These are phyloP conservation scores for Arthrocladium fulminans DNA, from an alignment of 2,329 filamentous ascomycete species.

Conservation along the genomic window DNA sequence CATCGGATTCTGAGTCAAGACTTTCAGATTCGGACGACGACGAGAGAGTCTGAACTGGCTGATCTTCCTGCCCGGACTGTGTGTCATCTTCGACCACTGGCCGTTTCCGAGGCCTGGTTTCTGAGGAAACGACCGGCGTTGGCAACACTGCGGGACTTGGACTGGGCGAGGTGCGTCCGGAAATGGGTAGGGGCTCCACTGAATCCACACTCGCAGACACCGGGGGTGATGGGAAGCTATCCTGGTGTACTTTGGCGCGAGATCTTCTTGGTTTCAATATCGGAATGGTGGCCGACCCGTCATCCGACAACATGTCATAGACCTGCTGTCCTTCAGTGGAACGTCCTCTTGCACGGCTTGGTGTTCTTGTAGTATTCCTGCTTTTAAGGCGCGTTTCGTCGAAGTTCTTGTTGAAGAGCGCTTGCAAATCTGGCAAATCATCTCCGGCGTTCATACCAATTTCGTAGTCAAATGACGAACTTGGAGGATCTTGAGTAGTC, in stretches of 20 bases:
- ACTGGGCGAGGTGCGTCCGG: not conserved
- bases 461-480: not conserved
- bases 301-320: slow-evolving; percentile 1
- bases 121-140: slow-evolving; percentile 6
- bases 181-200: not conserved
- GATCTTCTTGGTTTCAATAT: not conserved
- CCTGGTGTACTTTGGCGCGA: not conserved
- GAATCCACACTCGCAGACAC: slow-evolving; percentile 3
- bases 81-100: slow-evolving; percentile 6
- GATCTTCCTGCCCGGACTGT: slow-evolving; percentile 5
- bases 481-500: not conserved
- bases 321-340: not conserved
- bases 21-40: not conserved
- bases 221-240: slow-evolving; percentile 6
- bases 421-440: not conserved
- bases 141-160: slow-evolving; percentile 1
- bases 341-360: not conserved
- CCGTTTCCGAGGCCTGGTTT: slow-evolving; percentile 1
- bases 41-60: not conserved
- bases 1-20: not conserved
- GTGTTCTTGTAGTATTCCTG: not conserved
- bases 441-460: not conserved
- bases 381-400: not conserved
- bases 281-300: not conserved
- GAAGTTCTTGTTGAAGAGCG: not conserved